Conservation (phyloP, 805 yeast genomes). For the Metschnikowia matae region DNA sequence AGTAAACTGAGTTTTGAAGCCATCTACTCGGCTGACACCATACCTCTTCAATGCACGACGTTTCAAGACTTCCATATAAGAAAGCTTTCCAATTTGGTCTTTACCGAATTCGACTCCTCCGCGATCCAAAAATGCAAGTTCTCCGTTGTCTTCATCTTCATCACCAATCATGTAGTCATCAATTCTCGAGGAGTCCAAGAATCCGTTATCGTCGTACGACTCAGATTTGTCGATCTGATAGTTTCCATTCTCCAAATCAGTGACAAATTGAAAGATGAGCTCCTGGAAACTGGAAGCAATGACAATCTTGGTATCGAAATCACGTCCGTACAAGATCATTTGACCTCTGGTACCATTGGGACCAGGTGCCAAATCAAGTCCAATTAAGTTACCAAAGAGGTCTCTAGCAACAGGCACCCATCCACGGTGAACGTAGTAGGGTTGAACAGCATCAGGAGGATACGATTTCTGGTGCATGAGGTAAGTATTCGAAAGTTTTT, state of each 20-base stretch:
- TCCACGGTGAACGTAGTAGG: conserved; percentile 19
- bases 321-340: conserved; percentile 20
- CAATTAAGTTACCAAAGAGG: conserved; percentile 16
- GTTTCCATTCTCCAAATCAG: conserved; percentile 41
- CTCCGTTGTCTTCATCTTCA: conserved; percentile 44
- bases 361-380: conserved; percentile 21
- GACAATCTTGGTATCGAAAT: conserved; percentile 20
- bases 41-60: conserved; percentile 38
- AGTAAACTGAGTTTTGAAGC: conserved; percentile 35
- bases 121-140: conserved; percentile 35
- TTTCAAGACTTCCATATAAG: conserved; percentile 41
- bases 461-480: conserved; percentile 20
- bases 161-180: conserved; percentile 43
- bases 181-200: conserved; percentile 32
- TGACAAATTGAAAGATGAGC: conserved; percentile 34
- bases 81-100: conserved; percentile 25
- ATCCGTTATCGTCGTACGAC: conserved; percentile 33
- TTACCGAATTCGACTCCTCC: conserved; percentile 35
- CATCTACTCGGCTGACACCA: conserved; percentile 33
- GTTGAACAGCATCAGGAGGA: conserved; percentile 19
- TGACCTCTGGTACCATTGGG: conserved; percentile 18
- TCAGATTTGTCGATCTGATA: conserved; percentile 34
- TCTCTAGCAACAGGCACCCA: conserved; percentile 20
- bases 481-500: conserved; percentile 14
- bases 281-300: conserved; percentile 30